Base-by-base conservation (phyloP, 805 yeast genomes). In the Yamadazyma scolyti region DNA sequence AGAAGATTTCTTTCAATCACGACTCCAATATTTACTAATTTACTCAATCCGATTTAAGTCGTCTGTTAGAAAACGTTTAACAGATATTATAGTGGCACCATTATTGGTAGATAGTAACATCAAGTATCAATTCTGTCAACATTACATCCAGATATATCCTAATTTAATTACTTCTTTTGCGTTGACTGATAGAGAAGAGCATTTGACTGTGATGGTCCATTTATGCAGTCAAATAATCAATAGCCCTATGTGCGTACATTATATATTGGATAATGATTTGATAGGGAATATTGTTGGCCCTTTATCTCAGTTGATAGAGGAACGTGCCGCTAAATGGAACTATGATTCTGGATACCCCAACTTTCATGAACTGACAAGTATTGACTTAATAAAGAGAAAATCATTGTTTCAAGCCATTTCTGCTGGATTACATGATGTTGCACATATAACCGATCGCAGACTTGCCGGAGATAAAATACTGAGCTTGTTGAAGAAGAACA, bases 1-100 rank as follows among this genome's bases (percentile, higher is more conserved):
- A 17, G 40, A 41, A 20, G 18, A 21, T n/a, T 32, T 38, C n/a
- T 23, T 24, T 18, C 39, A 49, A 17, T 66, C 84, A 10, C 65
- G 85, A 43, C 47, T 82, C 9, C 88, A 82, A 48, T 66, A 61
- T 43, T 44, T 83, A 14, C 54, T 81, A 21, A 68, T 65, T 36
- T 72, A 80, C 36, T 84, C 82, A 38, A 64, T 74, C 22, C 63
- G 93, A 41, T 70, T 71, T 20, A 65, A 77, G 58, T 77, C 79
- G 35, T 42, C 45, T 4, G 45, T 71, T 6, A 67, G 93, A 47
- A 65, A 61, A 25, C 50, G 51, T 6, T 33, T 83, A 11, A 69
- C 73, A 28, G 58, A 65, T 16, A 48, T 76, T 1, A 40, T 82
- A 3, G 58, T 80, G 7, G 78, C 87, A 1, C 64, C 77, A 0